Percentiles rank a stretch among this genome's conserved stretches.
phyloP scores from a whole-genome alignment of 345 rosid genomes.

The Citrus sinensis region DVS_A1.0 CM039169.1:31408501-31409000 shows the following conservation, averaged over 20 bases:
- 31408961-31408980: slow-evolving; percentile 26
- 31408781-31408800: neutral
- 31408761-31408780: neutral
- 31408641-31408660: neutral
- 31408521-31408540: too few relatives aligned
- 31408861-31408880: slow-evolving; percentile 61
- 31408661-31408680: neutral
- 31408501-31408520: neutral
- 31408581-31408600: too few relatives aligned
- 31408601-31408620: too few relatives aligned
- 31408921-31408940: slow-evolving; percentile 92
- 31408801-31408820: slow-evolving; percentile 57
- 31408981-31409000: neutral
- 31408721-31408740: neutral
- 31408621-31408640: too few relatives aligned
- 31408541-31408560: too few relatives aligned
- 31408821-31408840: slow-evolving; percentile 74
- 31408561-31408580: too few relatives aligned
- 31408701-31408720: neutral
- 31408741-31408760: neutral
- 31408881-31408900: slow-evolving; percentile 79
- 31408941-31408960: slow-evolving; percentile 98
- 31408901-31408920: slow-evolving; percentile 96
- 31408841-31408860: slow-evolving; percentile 86
- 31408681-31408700: neutral